Conservation (phyloP, 495 filamentous ascomycete genomes). For the Paragyromitra xinjiangensis region DNA sequence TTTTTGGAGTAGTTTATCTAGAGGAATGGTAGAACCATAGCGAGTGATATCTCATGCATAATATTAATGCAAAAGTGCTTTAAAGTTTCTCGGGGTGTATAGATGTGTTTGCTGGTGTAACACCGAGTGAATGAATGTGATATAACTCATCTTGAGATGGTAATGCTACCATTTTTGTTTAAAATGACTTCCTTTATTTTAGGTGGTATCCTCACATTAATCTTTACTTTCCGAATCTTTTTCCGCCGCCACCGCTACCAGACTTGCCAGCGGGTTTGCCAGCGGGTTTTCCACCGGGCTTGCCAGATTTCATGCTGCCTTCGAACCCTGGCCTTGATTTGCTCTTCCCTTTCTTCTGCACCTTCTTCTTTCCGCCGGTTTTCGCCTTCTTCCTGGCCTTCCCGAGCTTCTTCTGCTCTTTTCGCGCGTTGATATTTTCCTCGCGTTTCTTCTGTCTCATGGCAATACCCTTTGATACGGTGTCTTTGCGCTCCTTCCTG, state of each 20-base stretch:
- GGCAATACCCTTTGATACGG: conserved; percentile 77
- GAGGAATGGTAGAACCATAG: not conserved
- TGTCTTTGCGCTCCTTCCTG: conserved; percentile 73
- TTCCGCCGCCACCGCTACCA: conserved; percentile 28
- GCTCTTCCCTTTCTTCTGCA: conserved; percentile 63
- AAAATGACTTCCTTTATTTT: not conserved
- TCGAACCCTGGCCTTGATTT: conserved; percentile 80
- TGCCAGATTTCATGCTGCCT: conserved; percentile 66
- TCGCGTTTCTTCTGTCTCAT: conserved; percentile 87
- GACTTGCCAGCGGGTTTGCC: conserved; percentile 47
- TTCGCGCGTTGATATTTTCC: conserved; percentile 82
- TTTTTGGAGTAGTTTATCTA: not conserved
- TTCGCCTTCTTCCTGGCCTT: conserved; percentile 72
- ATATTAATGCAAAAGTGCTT: not conserved
- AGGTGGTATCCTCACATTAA: not conserved
- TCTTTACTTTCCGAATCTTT: conserved; percentile 28
- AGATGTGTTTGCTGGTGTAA: not conserved
- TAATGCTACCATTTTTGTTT: not conserved
- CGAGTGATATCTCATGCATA: not conserved
- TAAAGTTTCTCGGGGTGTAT: not conserved
- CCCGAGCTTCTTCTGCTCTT: conserved; percentile 74
- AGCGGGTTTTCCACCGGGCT: conserved; percentile 54
- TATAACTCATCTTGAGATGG: not conserved
- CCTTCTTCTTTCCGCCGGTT: conserved; percentile 59
- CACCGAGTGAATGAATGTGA: not conserved